A percentile compares a stretch with the other conserved stretches of the same genome.
phyloP scores from a whole-genome alignment of 2,329 filamentous ascomycete species.

The Cucurbitaria berberidis region DNA sequence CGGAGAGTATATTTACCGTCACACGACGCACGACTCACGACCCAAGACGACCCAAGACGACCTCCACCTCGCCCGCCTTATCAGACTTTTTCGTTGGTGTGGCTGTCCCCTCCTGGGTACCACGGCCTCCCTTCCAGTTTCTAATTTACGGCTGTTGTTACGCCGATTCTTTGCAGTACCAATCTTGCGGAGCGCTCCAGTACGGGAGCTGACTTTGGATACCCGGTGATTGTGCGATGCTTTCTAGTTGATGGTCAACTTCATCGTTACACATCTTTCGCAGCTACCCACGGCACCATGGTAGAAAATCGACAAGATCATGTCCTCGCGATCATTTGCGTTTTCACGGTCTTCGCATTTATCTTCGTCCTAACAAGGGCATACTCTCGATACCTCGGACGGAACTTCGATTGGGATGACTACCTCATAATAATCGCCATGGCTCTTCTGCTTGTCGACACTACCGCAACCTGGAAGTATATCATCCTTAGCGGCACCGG shows the following conservation, averaged over 20 bases:
- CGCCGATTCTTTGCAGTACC: neutral
- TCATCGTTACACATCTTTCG: constrained; percentile 1
- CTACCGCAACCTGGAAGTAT: constrained; percentile 33
- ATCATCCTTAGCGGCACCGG: constrained; percentile 42
- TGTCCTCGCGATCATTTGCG: constrained; percentile 32
- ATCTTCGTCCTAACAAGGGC: constrained; percentile 36
- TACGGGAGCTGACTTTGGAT: neutral
- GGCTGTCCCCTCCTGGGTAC: neutral
- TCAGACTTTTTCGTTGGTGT: neutral
- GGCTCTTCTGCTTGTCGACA: constrained; percentile 32
- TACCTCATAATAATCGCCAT: constrained; percentile 37
- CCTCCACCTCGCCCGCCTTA: neutral
- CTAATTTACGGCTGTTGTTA: neutral
- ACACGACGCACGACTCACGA: neutral
- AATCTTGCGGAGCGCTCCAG: neutral
- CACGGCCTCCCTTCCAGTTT: neutral
- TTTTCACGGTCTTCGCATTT: constrained; percentile 37
- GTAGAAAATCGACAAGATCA: constrained; percentile 37
- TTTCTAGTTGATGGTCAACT: neutral
- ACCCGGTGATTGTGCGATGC: neutral
- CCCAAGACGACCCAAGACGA: neutral
- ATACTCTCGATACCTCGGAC: constrained; percentile 37
- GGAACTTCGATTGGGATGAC: constrained; percentile 45
- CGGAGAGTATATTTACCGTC: neutral
- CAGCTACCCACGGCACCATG: constrained; percentile 16